Evolutionary conservation across 805 yeast genomes (phyloP).

Genomic region (Yarrowia sp.): DNA sequence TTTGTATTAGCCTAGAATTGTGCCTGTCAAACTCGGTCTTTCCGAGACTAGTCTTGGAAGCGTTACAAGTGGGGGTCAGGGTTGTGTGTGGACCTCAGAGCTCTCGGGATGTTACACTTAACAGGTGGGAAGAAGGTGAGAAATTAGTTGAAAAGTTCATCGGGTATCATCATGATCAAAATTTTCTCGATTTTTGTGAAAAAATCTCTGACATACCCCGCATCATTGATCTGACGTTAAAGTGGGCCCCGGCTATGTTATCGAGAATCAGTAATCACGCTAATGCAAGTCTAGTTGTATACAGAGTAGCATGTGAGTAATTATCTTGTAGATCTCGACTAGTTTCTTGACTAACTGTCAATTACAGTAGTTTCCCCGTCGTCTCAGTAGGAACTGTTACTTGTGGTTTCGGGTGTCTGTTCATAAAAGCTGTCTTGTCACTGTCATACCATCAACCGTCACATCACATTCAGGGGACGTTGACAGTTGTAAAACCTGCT

Average conservation of each 20-base stretch:
- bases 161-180: too few species aligned
- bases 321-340: not conserved
- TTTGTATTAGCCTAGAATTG: not conserved
- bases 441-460: too few species aligned
- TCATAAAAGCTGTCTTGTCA: too few species aligned
- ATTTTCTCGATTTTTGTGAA: too few species aligned
- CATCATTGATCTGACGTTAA: not conserved
- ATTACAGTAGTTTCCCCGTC: not conserved
- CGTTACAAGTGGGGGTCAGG: conserved; percentile 5
- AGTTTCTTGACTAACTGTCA: not conserved
- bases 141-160: too few species aligned
- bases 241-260: not conserved
- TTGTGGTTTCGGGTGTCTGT: too few species aligned
- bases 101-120: too few species aligned
- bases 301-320: not conserved
- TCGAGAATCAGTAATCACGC: not conserved
- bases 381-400: not conserved
- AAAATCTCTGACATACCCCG: not conserved
- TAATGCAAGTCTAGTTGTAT: not conserved
- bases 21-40: not conserved
- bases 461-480: too few species aligned
- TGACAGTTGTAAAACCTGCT: too few species aligned
- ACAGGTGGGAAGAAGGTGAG: too few species aligned
- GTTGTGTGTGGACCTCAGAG: not conserved
- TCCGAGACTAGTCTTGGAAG: not conserved